Evolutionary conservation across 495 filamentous ascomycete genomes (phyloP).

Genomic region (Trichoderma asperelloides): DNA sequence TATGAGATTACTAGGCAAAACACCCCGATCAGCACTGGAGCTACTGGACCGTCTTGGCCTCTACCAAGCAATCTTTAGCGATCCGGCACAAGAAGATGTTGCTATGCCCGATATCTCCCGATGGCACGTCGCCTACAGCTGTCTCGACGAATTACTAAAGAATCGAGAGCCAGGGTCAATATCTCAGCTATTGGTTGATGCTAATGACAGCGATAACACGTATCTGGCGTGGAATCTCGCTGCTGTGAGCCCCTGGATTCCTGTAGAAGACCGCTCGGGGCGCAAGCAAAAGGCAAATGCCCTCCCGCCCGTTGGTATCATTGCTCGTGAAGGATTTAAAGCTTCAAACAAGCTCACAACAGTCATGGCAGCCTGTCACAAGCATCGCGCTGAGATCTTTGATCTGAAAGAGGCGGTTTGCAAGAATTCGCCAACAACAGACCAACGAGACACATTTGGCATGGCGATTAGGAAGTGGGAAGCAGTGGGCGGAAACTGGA

Average conservation of each 20-base stretch:
- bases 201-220: conserved; percentile 49
- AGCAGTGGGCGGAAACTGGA: conserved; percentile 54
- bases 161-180: conserved; percentile 42
- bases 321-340: conserved; percentile 70
- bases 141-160: conserved; percentile 33
- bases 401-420: conserved; percentile 44
- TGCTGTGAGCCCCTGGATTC: conserved; percentile 67
- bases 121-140: conserved; percentile 46
- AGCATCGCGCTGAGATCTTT: conserved; percentile 50
- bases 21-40: conserved; percentile 59
- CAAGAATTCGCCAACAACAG: conserved; percentile 21
- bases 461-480: conserved; percentile 75
- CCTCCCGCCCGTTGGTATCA: conserved; percentile 45
- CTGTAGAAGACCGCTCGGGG: conserved; percentile 35
- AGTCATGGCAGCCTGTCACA: conserved; percentile 55
- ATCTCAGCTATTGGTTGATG: conserved; percentile 46
- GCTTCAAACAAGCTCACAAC: conserved; percentile 61
- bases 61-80: conserved; percentile 73
- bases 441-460: conserved; percentile 47
- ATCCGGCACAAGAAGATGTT: conserved; percentile 39
- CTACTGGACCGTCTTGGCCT: conserved; percentile 66
- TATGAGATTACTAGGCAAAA: conserved; percentile 40
- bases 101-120: conserved; percentile 27
- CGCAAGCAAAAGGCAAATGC: conserved; percentile 33
- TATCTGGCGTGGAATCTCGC: conserved; percentile 71